A percentile compares a stretch with the other conserved stretches of the same genome.
These are phyloP conservation scores for Candida schatavii DNA, from an alignment of 805 yeast genomes.

Conservation along the genomic window DNA sequence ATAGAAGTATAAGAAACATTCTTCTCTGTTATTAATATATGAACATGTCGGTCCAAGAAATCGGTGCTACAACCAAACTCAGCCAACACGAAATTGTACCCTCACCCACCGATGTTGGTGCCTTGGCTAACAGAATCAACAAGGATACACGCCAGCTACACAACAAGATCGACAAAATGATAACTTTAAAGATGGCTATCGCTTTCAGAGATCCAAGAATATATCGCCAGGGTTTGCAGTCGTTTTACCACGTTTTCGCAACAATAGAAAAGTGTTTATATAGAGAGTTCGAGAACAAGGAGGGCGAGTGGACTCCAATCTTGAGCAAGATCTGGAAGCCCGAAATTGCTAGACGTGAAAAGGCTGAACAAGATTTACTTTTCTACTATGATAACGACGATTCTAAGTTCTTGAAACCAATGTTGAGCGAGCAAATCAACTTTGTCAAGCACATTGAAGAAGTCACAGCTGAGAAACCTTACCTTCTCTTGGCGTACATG, in stretches of 20 bases:
- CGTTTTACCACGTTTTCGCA: conserved; percentile 65
- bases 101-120: conserved; percentile 75
- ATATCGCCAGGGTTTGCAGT: conserved; percentile 77
- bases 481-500: conserved; percentile 71
- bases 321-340: conserved; percentile 65
- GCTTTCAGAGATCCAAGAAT: conserved; percentile 74
- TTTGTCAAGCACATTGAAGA: conserved; percentile 59
- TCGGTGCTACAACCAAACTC: conserved; percentile 31
- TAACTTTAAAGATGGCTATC: conserved; percentile 67
- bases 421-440: conserved; percentile 58
- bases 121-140: conserved; percentile 80
- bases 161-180: conserved; percentile 64
- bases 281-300: conserved; percentile 38
- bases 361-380: conserved; percentile 58
- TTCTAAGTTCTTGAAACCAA: conserved; percentile 55
- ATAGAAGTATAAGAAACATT: neutral
- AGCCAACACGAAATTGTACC: conserved; percentile 60
- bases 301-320: conserved; percentile 43
- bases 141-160: conserved; percentile 62
- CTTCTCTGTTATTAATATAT: no score
- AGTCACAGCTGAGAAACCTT: conserved; percentile 60
- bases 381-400: conserved; percentile 60
- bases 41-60: conserved; percentile 12
- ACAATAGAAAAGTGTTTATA: conserved; percentile 56
- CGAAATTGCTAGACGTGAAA: conserved; percentile 59